phyloP scores from a whole-genome alignment of 352 stramenopile species.

The Pythium folliculosum region DNA sequence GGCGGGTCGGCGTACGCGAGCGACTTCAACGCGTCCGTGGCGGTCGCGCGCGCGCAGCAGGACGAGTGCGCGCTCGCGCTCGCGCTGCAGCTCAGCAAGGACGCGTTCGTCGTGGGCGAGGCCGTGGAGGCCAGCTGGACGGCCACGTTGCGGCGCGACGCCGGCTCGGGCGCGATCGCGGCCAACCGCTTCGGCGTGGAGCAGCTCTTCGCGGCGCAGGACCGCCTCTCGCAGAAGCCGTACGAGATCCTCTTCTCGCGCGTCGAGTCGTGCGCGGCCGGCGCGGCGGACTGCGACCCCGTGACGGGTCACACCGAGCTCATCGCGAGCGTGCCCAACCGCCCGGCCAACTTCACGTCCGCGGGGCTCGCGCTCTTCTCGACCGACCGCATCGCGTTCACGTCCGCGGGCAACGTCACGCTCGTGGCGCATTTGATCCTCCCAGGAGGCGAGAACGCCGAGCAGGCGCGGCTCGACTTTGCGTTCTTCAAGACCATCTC shows the following conservation, averaged over 20 bases:
- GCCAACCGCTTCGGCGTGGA: conserved; percentile 53
- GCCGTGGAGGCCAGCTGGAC: conserved; percentile 69
- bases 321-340: conserved; percentile 50
- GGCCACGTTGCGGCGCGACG: conserved; percentile 46
- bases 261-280: conserved; percentile 45
- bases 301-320: conserved; percentile 47
- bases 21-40: conserved; percentile 12
- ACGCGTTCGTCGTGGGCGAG: conserved; percentile 56
- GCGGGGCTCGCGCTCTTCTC: conserved; percentile 3
- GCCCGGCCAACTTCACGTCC: conserved; percentile 49
- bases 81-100: conserved; percentile 42
- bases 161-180: conserved; percentile 31
- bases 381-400: conserved; percentile 46
- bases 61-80: conserved; percentile 57
- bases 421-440: conserved; percentile 68
- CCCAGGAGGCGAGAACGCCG: conserved; percentile 33
- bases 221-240: conserved; percentile 55
- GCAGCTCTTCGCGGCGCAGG: conserved; percentile 42
- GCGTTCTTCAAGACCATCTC: conserved; percentile 46
- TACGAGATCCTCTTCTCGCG: conserved; percentile 60
- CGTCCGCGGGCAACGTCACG: conserved; percentile 45
- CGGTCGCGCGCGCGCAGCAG: conserved; percentile 5
- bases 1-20: conserved; percentile 25
- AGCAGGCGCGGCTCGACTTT: conserved; percentile 63
- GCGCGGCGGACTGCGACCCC: conserved; percentile 52